These are phyloP conservation scores for Orbilia oligospora DNA, from an alignment of 2,329 filamentous ascomycete species.

Conservation along the genomic window DNA sequence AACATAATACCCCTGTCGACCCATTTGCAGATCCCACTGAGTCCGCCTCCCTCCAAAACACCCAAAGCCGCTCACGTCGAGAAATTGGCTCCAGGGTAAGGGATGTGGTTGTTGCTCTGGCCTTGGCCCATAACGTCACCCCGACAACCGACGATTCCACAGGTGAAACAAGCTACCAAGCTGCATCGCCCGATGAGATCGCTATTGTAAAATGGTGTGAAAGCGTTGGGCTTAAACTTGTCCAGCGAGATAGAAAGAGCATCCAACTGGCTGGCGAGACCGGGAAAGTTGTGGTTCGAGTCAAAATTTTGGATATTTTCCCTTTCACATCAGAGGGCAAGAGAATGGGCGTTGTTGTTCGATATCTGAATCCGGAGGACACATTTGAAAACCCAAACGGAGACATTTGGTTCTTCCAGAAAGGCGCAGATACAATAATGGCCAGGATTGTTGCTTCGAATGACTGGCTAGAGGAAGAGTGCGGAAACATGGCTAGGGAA, in stretches of 20 bases:
- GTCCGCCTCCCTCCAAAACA: constrained; percentile 66
- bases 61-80: constrained; percentile 84
- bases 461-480: constrained; percentile 99
- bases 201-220: constrained; percentile 98
- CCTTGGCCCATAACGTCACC: constrained; percentile 96
- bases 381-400: constrained; percentile 71
- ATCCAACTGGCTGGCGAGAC: constrained; percentile 86
- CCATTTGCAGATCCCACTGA: constrained; percentile 58
- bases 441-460: constrained; percentile 93
- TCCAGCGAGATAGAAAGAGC: constrained; percentile 86
- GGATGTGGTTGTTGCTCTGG: constrained; percentile 91
- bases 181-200: constrained; percentile 97
- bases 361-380: constrained; percentile 76
- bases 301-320: constrained; percentile 92
- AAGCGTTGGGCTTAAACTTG: constrained; percentile 85
- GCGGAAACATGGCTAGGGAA: constrained; percentile 99
- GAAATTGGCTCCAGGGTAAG: constrained; percentile 95
- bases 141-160: constrained; percentile 88
- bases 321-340: constrained; percentile 98
- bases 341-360: constrained; percentile 96
- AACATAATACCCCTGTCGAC: constrained; percentile 61
- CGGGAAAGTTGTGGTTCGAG: constrained; percentile 81
- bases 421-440: constrained; percentile 99
- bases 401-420: constrained; percentile 99
- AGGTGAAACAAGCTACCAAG: constrained; percentile 83